phyloP scores from a whole-genome alignment of 2,329 filamentous ascomycete genomes.

The Nakataea oryzae region DNA sequence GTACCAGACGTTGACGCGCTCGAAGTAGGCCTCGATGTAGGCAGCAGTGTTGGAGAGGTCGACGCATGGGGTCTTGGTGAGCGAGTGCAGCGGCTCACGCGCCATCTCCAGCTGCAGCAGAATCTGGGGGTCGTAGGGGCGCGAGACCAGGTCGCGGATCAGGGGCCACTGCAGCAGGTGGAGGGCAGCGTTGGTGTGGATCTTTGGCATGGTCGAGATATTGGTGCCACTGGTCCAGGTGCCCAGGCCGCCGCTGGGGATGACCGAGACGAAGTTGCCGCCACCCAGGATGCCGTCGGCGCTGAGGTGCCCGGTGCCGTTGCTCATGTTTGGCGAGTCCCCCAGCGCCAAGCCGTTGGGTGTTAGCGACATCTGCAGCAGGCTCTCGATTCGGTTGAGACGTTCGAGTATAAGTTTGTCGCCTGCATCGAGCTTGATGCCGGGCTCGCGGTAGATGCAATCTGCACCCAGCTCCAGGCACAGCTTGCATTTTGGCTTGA shows the following conservation, averaged over 20 bases:
- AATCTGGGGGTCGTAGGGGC: slow-evolving; percentile 72
- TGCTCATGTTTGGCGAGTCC: slow-evolving; percentile 55
- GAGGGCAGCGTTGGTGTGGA: slow-evolving; percentile 70
- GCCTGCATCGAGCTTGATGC: slow-evolving; percentile 77
- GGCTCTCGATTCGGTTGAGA: slow-evolving; percentile 64
- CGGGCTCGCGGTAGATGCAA: slow-evolving; percentile 75
- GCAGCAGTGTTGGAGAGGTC: slow-evolving; percentile 64
- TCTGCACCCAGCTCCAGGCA: slow-evolving; percentile 75
- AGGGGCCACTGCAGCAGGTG: slow-evolving; percentile 73
- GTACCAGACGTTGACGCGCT: slow-evolving; percentile 75
- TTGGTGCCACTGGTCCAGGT: slow-evolving; percentile 51
- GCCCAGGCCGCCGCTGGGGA: slow-evolving; percentile 56
- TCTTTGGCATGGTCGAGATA: slow-evolving; percentile 78
- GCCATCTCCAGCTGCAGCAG: slow-evolving; percentile 73
- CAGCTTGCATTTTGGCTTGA: slow-evolving; percentile 73
- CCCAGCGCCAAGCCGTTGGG: slow-evolving; percentile 39
- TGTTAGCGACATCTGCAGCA: slow-evolving; percentile 62
- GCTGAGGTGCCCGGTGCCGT: slow-evolving; percentile 44
- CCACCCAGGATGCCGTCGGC: slow-evolving; percentile 44
- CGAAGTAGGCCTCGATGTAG: slow-evolving; percentile 73
- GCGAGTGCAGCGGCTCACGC: slow-evolving; percentile 59
- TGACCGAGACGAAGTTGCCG: slow-evolving; percentile 39
- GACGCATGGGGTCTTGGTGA: slow-evolving; percentile 54
- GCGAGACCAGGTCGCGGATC: slow-evolving; percentile 66
- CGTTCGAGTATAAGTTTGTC: slow-evolving; percentile 79